Percentiles rank a stretch among this genome's conserved stretches.
These are phyloP conservation scores for Penicillium sp. DNA, from an alignment of 2,329 filamentous ascomycete species.

Conservation along the genomic window DNA sequence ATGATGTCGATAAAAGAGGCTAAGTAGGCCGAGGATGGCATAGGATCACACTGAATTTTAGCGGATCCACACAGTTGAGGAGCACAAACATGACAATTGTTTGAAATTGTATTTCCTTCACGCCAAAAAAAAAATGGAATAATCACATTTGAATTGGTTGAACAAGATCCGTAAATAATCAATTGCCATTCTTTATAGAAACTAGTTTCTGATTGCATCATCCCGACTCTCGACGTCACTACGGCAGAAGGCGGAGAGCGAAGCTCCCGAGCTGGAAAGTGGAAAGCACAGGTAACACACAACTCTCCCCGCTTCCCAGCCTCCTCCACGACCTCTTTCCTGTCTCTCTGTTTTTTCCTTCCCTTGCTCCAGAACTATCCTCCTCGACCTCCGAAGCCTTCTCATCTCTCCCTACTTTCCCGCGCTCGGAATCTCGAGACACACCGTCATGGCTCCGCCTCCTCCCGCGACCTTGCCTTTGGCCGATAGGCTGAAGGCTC, in stretches of 20 bases:
- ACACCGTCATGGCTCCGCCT: slow-evolving; percentile 65
- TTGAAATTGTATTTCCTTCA: background rate
- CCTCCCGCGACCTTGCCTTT: slow-evolving; percentile 68
- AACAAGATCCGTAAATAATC: too few relatives aligned
- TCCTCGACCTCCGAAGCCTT: background rate
- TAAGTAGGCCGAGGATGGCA: background rate
- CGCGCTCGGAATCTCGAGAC: slow-evolving; percentile 5
- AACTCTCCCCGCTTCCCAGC: slow-evolving; percentile 19
- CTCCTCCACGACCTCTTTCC: slow-evolving; percentile 13
- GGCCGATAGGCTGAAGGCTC: slow-evolving; percentile 68
- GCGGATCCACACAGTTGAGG: background rate
- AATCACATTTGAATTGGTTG: background rate
- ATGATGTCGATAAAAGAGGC: background rate
- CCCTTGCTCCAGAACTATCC: background rate
- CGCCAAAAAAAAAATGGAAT: background rate
- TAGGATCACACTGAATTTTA: background rate
- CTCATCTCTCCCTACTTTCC: slow-evolving; percentile 5
- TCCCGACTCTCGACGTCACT: slow-evolving; percentile 20
- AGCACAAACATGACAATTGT: background rate
- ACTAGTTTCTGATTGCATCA: slow-evolving; percentile 14
- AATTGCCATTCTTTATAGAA: too few relatives aligned
- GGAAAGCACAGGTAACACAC: slow-evolving; percentile 21
- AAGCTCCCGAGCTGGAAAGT: slow-evolving; percentile 16
- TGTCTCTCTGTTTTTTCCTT: slow-evolving; percentile 7
- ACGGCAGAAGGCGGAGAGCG: slow-evolving; percentile 18